Evolutionary conservation across 2,329 filamentous ascomycete species (phyloP), one percentile per base, ranked within the genome.

Genomic region (Amesomyces nigricolor): DNA sequence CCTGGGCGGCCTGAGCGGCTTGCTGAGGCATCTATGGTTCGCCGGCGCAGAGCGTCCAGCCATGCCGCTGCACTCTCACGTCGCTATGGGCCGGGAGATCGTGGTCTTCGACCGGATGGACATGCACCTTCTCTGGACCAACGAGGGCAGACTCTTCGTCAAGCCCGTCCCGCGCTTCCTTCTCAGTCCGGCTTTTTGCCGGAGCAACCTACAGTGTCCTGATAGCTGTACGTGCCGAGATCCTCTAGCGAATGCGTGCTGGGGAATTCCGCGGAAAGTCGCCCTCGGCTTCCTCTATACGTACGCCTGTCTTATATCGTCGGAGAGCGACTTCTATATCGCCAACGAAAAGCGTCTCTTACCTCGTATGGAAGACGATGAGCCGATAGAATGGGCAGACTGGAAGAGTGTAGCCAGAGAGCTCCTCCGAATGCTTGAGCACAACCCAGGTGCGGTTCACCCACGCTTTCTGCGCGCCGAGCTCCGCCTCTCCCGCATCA

Each of bases 41-140:
- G 57, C 57, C 17, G 57, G 57, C 32, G 54, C 54, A 42, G 19
- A 37, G 43, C 57, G 50, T 47, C 57, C 57, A 11, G 54, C 54
- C 43, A 48, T 17, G 38, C 50, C 66, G 58, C 29, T 67, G 42
- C 51, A 67, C 54, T 11, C 55, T 47, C 51, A 65, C 51, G 14
- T 55, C 50, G 19, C 56, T 44, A 32, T 55, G 53, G 19, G 61
- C 52, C 30, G 57, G 37, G 16, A 65, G 44, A 59, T 67, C 58
- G 43, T 61, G 58, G n/a, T 64, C 58, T 39, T 62, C 57, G 29
- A 69, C 59, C 11, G 66, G 53, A 51, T 66, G 61, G 11, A 65
- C 65, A 3, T 56, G 45, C 57, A 59, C 46, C 57, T 59, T 2
- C 46, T 59, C 35, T 59, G 53, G 57, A 22, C 44, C 29, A 54